Percentiles rank a stretch among this genome's conserved stretches.
Evolutionary conservation across 2,329 filamentous ascomycete genomes (phyloP).

Genomic region (Immersiporthe knoxdaviesiana): DNA sequence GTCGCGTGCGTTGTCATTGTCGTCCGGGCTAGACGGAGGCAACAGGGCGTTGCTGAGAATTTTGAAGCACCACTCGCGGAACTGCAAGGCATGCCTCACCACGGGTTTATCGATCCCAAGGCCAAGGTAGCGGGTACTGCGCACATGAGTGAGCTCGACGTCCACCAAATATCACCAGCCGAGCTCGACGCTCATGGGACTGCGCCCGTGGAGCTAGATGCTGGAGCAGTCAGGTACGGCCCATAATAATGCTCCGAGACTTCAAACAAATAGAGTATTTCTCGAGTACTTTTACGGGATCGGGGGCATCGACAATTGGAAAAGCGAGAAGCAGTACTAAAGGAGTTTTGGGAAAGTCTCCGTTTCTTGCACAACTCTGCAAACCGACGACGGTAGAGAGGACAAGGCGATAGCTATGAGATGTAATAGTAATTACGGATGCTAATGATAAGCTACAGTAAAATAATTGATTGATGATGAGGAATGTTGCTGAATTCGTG

Average conservation of each 20-base stretch:
- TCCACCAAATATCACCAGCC: not conserved
- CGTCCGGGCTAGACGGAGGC: constrained; percentile 8
- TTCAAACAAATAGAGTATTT: no score
- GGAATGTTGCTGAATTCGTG: no score
- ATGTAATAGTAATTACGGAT: no score
- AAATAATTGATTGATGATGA: no score
- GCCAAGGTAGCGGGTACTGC: not conserved
- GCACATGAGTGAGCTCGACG: not conserved
- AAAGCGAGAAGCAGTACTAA: no score
- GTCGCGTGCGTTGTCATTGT: constrained; percentile 14
- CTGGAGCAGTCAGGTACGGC: not conserved
- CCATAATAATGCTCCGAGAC: not conserved
- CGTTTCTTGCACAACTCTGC: no score
- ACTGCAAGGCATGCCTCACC: not conserved
- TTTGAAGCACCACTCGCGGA: not conserved
- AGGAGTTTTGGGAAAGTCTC: no score
- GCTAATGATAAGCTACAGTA: no score
- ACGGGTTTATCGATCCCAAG: not conserved
- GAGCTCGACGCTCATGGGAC: not conserved
- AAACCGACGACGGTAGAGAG: no score
- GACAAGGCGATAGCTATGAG: no score
- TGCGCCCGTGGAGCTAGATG: not conserved
- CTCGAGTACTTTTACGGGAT: no score
- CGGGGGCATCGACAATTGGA: no score
- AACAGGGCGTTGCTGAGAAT: not conserved